These are phyloP conservation scores for Pseudocercospora musae DNA, from an alignment of 2,329 filamentous ascomycete genomes.

Conservation along the genomic window DNA sequence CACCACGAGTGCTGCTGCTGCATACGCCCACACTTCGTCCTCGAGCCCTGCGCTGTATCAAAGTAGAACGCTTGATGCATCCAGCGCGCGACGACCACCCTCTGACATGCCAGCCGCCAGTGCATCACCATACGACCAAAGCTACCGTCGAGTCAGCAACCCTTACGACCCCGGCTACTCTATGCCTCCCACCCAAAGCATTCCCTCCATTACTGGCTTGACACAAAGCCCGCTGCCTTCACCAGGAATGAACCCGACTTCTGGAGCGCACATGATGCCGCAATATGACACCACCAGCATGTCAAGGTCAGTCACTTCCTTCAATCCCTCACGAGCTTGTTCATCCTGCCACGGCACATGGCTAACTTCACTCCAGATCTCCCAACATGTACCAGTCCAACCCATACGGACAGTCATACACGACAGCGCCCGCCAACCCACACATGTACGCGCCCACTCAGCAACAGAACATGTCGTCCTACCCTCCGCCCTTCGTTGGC, in stretches of 20 bases:
- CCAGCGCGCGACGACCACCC: constrained; percentile 22
- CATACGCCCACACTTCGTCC: constrained; percentile 29
- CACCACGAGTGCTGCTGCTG: constrained; percentile 23
- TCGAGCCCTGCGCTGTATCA: constrained; percentile 34
- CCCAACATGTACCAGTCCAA: constrained; percentile 32
- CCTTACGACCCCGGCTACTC: constrained; percentile 33
- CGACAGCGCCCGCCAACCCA: constrained; percentile 25
- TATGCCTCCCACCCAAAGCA: constrained; percentile 27
- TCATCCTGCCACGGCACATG: background rate
- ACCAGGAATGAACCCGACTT: constrained; percentile 26
- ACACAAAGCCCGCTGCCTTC: constrained; percentile 34
- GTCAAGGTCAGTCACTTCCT: constrained; percentile 26
- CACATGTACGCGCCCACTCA: constrained; percentile 26
- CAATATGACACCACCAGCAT: constrained; percentile 25
- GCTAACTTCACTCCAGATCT: constrained; percentile 24
- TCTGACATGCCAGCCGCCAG: constrained; percentile 28
- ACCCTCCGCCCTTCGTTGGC: constrained; percentile 27
- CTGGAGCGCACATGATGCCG: constrained; percentile 20
- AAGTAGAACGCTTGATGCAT: constrained; percentile 22
- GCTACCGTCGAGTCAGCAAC: constrained; percentile 30
- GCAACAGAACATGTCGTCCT: constrained; percentile 15
- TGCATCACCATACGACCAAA: constrained; percentile 24
- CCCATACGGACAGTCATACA: constrained; percentile 28
- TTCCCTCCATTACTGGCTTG: constrained; percentile 35
- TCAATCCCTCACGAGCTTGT: background rate